phyloP scores from a whole-genome alignment of 352 stramenopile species.

The Pythium rishiriense region DNA sequence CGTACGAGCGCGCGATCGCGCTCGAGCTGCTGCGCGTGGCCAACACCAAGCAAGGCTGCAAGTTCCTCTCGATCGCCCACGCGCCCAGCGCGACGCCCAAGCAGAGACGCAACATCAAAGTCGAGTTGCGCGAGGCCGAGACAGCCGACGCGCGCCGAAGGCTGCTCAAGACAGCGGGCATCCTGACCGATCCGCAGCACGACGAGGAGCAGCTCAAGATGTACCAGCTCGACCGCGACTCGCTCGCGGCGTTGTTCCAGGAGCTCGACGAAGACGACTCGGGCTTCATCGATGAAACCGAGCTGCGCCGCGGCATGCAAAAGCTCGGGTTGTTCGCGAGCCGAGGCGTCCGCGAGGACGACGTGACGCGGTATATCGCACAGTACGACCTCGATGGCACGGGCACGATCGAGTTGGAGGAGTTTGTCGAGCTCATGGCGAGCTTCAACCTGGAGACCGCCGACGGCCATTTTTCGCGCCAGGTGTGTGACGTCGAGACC shows the following conservation, averaged over 20 bases:
- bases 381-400: conserved; percentile 77
- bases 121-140: conserved; percentile 60
- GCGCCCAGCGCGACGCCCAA: conserved; percentile 35
- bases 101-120: conserved; percentile 51
- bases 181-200: conserved; percentile 44
- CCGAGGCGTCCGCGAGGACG: conserved; percentile 49
- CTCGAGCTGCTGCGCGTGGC: conserved; percentile 69
- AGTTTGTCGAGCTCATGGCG: conserved; percentile 80
- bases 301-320: conserved; percentile 54
- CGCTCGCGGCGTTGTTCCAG: conserved; percentile 53
- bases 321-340: conserved; percentile 39
- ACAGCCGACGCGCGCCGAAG: conserved; percentile 39
- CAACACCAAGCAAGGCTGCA: conserved; percentile 79
- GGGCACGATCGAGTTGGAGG: conserved; percentile 70
- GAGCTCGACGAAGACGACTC: conserved; percentile 71
- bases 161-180: conserved; percentile 68
- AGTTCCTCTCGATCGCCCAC: conserved; percentile 77
- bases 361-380: conserved; percentile 62
- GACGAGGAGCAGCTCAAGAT: conserved; percentile 35
- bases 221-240: conserved; percentile 48
- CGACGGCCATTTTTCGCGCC: conserved; percentile 40
- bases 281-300: conserved; percentile 60
- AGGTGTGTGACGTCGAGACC: conserved; percentile 68
- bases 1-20: conserved; percentile 71
- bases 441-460: conserved; percentile 55